Percentiles rank a stretch among this genome's conserved stretches.
Conservation (phyloP, 208 protist genomes). For the Leishmania aethiopica region DNA sequence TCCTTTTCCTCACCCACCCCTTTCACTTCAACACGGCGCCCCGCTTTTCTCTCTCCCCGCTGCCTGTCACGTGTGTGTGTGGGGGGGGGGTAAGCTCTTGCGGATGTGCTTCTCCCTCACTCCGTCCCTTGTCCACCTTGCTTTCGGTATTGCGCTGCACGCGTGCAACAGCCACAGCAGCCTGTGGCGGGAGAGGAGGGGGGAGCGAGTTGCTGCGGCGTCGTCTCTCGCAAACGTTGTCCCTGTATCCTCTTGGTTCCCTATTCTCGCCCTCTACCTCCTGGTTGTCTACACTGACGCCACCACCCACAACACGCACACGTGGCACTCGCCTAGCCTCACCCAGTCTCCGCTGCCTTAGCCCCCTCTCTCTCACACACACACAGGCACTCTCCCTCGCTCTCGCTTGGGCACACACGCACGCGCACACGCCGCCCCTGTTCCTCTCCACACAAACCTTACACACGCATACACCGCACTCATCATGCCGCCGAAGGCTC, state of each 20-base stretch:
- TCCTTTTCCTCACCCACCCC: too few relatives aligned
- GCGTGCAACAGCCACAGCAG: background rate
- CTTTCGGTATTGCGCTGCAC: background rate
- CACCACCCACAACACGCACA: background rate
- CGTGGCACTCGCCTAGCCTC: background rate
- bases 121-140: background rate
- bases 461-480: constrained; percentile 2
- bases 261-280: background rate
- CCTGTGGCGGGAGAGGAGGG: background rate
- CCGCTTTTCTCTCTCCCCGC: background rate
- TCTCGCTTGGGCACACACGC: background rate
- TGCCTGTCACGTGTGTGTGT: too few relatives aligned
- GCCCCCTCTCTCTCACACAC: background rate
- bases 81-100: too few relatives aligned
- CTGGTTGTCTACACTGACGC: background rate
- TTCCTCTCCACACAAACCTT: constrained; percentile 5
- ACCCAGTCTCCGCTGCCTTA: background rate
- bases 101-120: background rate
- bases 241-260: background rate
- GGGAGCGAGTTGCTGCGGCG: background rate
- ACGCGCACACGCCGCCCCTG: background rate
- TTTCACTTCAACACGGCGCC: background rate
- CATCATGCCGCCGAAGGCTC: constrained; percentile 73
- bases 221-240: background rate
- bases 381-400: background rate